Percentiles rank a stretch among this genome's conserved stretches.
Evolutionary conservation across 176 grass and related monocot genomes (phyloP).

Genomic region (Bromus sterilis): DNA sequence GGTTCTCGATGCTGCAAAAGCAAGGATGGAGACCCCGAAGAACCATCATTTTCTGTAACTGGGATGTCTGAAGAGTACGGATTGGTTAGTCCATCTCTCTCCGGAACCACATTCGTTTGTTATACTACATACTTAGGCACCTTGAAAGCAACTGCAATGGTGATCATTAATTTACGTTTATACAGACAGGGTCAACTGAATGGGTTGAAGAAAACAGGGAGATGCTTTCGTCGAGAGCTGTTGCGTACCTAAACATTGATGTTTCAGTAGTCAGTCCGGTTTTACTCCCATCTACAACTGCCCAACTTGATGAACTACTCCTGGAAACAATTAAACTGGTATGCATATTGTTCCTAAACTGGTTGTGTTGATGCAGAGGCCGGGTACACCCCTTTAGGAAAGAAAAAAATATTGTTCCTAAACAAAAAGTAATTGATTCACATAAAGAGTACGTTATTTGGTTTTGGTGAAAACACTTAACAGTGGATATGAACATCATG

Average conservation of each 20-base stretch:
- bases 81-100: constrained; percentile 29
- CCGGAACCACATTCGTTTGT: background rate
- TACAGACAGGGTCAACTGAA: constrained; percentile 89
- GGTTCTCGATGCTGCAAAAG: constrained; percentile 70
- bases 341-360: background rate
- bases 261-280: constrained; percentile 39
- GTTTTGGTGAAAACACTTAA: background rate
- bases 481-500: background rate
- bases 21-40: constrained; percentile 79
- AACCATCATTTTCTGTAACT: constrained; percentile 90
- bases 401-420: no score
- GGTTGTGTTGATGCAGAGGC: no score
- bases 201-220: constrained; percentile 96
- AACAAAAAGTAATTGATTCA: background rate
- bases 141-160: background rate
- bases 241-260: constrained; percentile 88
- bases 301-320: constrained; percentile 77
- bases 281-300: constrained; percentile 51
- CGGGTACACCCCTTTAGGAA: no score
- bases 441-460: background rate
- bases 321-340: constrained; percentile 71
- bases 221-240: constrained; percentile 52
- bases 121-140: background rate
- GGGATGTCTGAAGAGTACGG: constrained; percentile 95
- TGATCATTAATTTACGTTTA: background rate